Base-by-base conservation (phyloP, 306 rosid species). In the Rubus parviflorus region DNA sequence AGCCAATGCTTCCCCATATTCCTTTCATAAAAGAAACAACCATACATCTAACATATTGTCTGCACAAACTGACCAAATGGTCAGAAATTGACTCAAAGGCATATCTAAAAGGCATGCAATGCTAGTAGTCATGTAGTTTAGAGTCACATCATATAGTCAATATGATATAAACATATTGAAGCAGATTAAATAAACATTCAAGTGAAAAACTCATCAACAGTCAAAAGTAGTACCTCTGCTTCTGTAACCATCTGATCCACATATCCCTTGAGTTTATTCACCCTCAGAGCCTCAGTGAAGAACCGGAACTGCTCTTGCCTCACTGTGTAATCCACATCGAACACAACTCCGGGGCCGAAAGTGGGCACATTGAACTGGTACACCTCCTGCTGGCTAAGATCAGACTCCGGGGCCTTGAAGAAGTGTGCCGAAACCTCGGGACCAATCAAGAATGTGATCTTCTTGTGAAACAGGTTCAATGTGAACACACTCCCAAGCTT, bases 221-320 rank as follows among this genome's bases (percentile, higher is more conserved):
- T 47, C 14, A 51, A 57, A 37, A 35, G 38, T n/a, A n/a, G 22
- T 54, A 83, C 99, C 93, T 92, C 87, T 42, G 99, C 90, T 82
- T 95, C 99, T 6, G 80, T 11, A 74, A 95, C 91, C 99, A 95
- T 95, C 93, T 95, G 96, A 85, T 92, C 94, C 68, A 95, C 97
- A 80, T 92, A 95, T 3, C 92, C 85, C 87, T 92, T 95, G 43
- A 95, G 90, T 25, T 89, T 90, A n/a, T 71, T 88, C 37, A 85
- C 99, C 73, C 99, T 84, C 7, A 95, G 85, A 69, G 99, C 83
- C 88, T 95, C 99, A 0, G 97, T 90, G 70, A 95, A 95, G 89
- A 95, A 95, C n/a, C 97, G 78, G 42, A 95, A 92, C 88, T 95
- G 98, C 63, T 95, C 98, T 72, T 95, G 97, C 37, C 98, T 73